A percentile compares a stretch with the other conserved stretches of the same genome.
Evolutionary conservation across 176 grass and related monocot species (phyloP).

Genomic region (Bothriochloa decipiens): DNA sequence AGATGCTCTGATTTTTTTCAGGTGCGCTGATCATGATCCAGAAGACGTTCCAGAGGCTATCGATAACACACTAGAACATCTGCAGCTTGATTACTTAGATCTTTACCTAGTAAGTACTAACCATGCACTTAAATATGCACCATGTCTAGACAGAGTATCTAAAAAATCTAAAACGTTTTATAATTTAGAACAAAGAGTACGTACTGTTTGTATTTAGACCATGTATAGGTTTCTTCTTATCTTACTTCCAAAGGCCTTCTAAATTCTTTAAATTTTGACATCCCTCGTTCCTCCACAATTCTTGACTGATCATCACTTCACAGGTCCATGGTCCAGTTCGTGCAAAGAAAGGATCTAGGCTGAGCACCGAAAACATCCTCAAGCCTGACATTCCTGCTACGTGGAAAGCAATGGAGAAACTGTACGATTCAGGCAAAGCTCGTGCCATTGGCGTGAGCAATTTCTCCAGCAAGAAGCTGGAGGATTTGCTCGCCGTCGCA

Average conservation of each 20-base stretch:
- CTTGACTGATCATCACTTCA: not conserved
- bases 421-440: slow-evolving; percentile 43
- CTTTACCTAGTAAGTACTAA: slow-evolving; percentile 37
- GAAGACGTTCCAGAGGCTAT: slow-evolving; percentile 28
- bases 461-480: slow-evolving; percentile 53
- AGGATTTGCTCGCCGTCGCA: slow-evolving; percentile 32
- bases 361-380: slow-evolving; percentile 45
- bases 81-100: slow-evolving; percentile 35
- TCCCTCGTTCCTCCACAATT: not conserved
- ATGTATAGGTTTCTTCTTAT: too few species aligned
- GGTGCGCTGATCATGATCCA: slow-evolving; percentile 28
- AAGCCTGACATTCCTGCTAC: slow-evolving; percentile 48
- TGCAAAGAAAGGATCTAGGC: slow-evolving; percentile 41
- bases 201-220: too few species aligned
- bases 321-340: slow-evolving; percentile 50
- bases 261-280: too few species aligned
- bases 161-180: too few species aligned
- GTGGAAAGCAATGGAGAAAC: slow-evolving; percentile 53
- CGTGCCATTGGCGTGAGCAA: slow-evolving; percentile 52
- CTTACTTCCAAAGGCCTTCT: too few species aligned
- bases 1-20: slow-evolving; percentile 2
- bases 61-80: not conserved
- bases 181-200: too few species aligned
- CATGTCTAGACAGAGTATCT: too few species aligned
- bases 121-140: too few species aligned